Percentiles rank a stretch among this genome's conserved stretches.
Conservation (phyloP, 371 early-diverging fungal genomes). For the Mucor irregularis region DNA sequence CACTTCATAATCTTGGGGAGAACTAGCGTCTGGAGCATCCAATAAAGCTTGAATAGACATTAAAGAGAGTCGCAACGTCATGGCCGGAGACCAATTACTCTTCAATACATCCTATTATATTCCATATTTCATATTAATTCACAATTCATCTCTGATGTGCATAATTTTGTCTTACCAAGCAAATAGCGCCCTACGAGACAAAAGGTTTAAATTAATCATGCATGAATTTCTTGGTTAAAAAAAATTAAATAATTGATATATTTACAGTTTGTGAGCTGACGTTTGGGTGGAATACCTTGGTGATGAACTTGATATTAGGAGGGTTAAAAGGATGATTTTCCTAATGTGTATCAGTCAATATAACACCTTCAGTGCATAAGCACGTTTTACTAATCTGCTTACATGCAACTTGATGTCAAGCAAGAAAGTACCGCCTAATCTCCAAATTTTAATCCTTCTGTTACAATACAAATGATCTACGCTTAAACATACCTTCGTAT, state of each 20-base stretch:
- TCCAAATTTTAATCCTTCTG: background rate
- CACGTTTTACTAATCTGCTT: no score
- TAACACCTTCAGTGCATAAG: no score
- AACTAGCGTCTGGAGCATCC: slow-evolving; percentile 53
- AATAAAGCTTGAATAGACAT: slow-evolving; percentile 53
- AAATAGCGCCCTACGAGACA: slow-evolving; percentile 47
- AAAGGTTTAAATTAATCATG: background rate
- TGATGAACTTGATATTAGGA: slow-evolving; percentile 55
- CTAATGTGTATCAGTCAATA: no score
- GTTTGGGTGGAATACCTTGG: slow-evolving; percentile 55
- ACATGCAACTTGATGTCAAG: slow-evolving; percentile 41
- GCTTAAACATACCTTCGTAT: slow-evolving; percentile 26
- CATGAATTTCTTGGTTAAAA: background rate
- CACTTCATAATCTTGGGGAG: slow-evolving; percentile 39
- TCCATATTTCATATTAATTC: no score
- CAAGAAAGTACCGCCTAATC: slow-evolving; percentile 35
- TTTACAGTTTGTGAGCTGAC: slow-evolving; percentile 58
- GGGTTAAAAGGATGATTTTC: slow-evolving; percentile 53
- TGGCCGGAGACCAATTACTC: slow-evolving; percentile 56
- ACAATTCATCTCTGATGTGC: no score
- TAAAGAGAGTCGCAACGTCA: slow-evolving; percentile 42
- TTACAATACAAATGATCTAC: background rate
- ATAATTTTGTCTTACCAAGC: slow-evolving; percentile 27
- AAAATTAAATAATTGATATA: background rate
- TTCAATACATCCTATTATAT: slow-evolving; percentile 30